phyloP scores from a whole-genome alignment of 257 asterid species.

The Oldenlandia corymbosa region DNA sequence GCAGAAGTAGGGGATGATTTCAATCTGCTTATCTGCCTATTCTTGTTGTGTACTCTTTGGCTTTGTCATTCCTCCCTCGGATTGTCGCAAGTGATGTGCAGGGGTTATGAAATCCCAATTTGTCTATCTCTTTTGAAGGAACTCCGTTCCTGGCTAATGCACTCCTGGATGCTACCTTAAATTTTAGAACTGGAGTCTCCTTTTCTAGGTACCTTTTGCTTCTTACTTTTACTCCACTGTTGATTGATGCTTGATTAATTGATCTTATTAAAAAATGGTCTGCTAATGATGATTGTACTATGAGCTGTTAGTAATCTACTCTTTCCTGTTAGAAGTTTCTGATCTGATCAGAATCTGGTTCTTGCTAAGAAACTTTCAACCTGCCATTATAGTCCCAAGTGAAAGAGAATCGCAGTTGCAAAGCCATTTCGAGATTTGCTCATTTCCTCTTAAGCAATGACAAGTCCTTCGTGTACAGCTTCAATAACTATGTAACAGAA shows the following conservation, averaged over 20 bases:
- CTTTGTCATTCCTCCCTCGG: background rate
- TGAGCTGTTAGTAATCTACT: background rate
- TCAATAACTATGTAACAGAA: background rate
- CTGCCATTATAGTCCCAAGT: background rate
- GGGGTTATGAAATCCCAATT: background rate
- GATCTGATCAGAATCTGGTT: no score
- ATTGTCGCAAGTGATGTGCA: background rate
- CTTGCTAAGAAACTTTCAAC: background rate
- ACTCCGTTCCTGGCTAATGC: background rate
- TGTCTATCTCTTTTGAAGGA: background rate
- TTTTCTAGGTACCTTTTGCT: background rate
- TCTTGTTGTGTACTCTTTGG: conserved; percentile 1
- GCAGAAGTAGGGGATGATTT: conserved; percentile 39
- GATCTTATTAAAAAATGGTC: background rate
- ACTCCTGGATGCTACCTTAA: background rate
- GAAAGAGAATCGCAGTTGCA: background rate
- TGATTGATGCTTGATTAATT: background rate
- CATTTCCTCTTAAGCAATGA: background rate
- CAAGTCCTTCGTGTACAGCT: background rate
- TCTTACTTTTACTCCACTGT: background rate
- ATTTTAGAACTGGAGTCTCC: background rate
- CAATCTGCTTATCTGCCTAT: background rate
- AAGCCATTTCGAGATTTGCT: background rate
- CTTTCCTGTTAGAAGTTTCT: background rate
- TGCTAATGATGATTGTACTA: background rate